phyloP scores from a whole-genome alignment of 768 basidiomycete species.

The Pisolithus orientalis region DNA sequence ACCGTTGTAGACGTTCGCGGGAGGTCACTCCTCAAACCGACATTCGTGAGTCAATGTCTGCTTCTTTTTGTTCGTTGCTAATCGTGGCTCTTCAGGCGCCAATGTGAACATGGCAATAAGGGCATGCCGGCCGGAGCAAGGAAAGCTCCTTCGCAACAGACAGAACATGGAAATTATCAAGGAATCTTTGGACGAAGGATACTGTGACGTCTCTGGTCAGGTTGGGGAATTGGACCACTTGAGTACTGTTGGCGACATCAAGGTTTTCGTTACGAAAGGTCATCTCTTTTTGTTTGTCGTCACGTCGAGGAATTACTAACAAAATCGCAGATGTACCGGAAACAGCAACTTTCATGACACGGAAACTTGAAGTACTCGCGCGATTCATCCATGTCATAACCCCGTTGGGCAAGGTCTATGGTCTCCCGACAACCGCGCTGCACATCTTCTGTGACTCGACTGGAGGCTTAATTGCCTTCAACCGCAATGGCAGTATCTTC shows the following conservation, averaged over 20 bases:
- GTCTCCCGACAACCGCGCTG: slow-evolving; percentile 63
- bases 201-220: slow-evolving; percentile 71
- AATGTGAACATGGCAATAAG: slow-evolving; percentile 69
- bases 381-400: slow-evolving; percentile 69
- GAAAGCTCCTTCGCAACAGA: slow-evolving; percentile 53
- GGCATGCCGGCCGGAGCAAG: slow-evolving; percentile 66
- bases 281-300: not conserved
- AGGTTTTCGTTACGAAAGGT: slow-evolving; percentile 63
- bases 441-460: slow-evolving; percentile 82
- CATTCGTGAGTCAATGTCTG: slow-evolving; percentile 31
- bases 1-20: slow-evolving; percentile 11
- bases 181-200: slow-evolving; percentile 73
- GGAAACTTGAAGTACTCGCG: slow-evolving; percentile 51
- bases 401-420: slow-evolving; percentile 65
- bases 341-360: slow-evolving; percentile 40
- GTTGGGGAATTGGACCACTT: slow-evolving; percentile 52
- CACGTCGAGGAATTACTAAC: slow-evolving; percentile 2
- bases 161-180: slow-evolving; percentile 66
- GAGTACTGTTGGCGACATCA: slow-evolving; percentile 60
- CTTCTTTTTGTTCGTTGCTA: not conserved
- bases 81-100: slow-evolving; percentile 27
- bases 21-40: slow-evolving; percentile 36
- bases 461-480: slow-evolving; percentile 90
- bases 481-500: slow-evolving; percentile 82
- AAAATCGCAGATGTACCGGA: slow-evolving; percentile 50